Evolutionary conservation across 2,329 filamentous ascomycete genomes (phyloP), one percentile per base, ranked within the genome.

Genomic region (Ustulina deusta): DNA sequence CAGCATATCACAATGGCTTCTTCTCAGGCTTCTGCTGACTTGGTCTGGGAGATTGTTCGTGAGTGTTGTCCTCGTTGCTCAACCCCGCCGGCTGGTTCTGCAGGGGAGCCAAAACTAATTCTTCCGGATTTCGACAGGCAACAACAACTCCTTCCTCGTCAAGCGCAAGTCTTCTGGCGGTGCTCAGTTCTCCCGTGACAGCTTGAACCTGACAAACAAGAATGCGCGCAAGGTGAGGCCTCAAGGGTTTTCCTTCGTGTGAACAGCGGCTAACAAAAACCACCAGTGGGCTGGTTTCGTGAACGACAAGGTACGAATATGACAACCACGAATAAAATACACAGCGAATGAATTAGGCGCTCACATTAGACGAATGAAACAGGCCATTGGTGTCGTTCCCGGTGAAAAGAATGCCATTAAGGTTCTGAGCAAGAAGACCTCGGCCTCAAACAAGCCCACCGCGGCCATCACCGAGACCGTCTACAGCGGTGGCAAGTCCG

Each of bases 1-100:
- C 48, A 78, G 78, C 77, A 82, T 79, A 76, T 78, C 86, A 89
- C 82, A 83, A 88, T 89, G 85, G 81, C 83, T 75, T 80, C 81
- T 77, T 83, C 90, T 78, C 93, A 94, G 87, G 87, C 97, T 81
- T 97, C 94, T 82, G 84, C 90, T 81, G 94, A 97, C 85, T 88
- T 97, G 78, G 86, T 97, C 87, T 98, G 95, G 95, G 91, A 95
- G 89, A 86, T 97, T 83, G 90, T 91, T 88, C 93, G 94, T 97
- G 90, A 84, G 94, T 94, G 58, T 63, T 73, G 63, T 56, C 36
- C 44, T 17, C 49, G 29, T n/a, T 48, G 40, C 27, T 51, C 32
- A 42, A 20, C 40, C 54, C 57, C 20, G 32, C n/a, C 13, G 56
- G 17, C 17, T 36, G 38, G 38, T 60, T 22, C 25, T 61, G n/a